Base-by-base conservation (phyloP, 441 rosid genomes). In the Biscutella laevigata region DNA sequence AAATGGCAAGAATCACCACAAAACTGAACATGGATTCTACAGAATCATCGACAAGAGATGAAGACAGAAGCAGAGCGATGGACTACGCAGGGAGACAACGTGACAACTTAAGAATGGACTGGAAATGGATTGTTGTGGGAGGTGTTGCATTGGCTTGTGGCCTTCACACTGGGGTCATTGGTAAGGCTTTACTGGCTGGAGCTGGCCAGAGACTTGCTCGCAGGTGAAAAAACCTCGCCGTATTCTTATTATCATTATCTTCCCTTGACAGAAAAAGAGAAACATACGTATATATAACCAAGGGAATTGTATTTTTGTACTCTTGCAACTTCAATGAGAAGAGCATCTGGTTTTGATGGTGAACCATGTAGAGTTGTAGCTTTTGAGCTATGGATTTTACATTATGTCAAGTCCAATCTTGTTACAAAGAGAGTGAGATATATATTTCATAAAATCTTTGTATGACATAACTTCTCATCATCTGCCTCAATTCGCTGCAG, bases 41-140 rank as follows among this genome's bases (percentile, higher is more conserved):
- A 7, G 81, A 70, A 44, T 66, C 63, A 8, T 59, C 42, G 4
- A 52, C 35, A 3, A 55, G 37, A 53, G 89, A 69, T 35, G 87
- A 35, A 49, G 69, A 78, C 22, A 75, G 69, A 49, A 57, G 69
- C 57, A 76, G 55, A 30, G 69, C 64, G 27, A 57, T 66, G 33
- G 61, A 54, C 12, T 44, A 22, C 3, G 65, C 47, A 22, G 53
- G 51, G 61, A 68, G 75, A 42, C 64, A 69, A 45, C 68, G 62
- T 3, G 82, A 82, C 56, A 60, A 69, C 20, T 53, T 67, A 38
- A 79, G 83, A 43, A 53, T 83, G 44, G 92, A 90, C 61, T 90
- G 98, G 98, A 90, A 83, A 69, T 87, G 96, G 96, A 44, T 84
- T 0, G 83, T 63, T n/a, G 26, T 84, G 36, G 98, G 92, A 25